These are phyloP conservation scores for Cryptococcus neoformans DNA, from an alignment of 1,284 basidiomycete genomes.

Conservation along the genomic window DNA sequence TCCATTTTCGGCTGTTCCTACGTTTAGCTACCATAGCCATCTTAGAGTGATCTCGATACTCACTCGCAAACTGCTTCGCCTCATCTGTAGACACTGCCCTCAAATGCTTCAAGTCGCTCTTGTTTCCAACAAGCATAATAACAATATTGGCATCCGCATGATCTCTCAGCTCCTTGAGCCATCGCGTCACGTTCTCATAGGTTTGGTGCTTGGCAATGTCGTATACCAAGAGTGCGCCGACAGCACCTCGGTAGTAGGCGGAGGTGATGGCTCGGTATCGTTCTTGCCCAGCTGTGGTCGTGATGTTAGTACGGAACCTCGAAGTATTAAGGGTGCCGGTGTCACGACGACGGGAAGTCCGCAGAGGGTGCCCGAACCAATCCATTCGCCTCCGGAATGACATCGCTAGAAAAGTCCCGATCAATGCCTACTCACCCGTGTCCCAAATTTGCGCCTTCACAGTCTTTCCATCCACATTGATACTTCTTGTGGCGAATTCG, in stretches of 20 bases:
- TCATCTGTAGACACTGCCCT: conserved; percentile 93
- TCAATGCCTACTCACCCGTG: conserved; percentile 63
- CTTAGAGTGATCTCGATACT: conserved; percentile 43
- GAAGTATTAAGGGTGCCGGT: background rate
- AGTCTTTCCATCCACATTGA: conserved; percentile 93
- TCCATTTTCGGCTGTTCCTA: conserved; percentile 64
- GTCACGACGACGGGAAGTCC: background rate
- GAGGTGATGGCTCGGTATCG: conserved; percentile 99
- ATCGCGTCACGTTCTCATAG: conserved; percentile 92
- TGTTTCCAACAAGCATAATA: conserved; percentile 93
- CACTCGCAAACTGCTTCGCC: conserved; percentile 78
- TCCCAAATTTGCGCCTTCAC: conserved; percentile 99
- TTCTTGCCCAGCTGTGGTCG: conserved; percentile 81
- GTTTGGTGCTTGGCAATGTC: conserved; percentile 95
- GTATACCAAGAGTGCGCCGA: conserved; percentile 87
- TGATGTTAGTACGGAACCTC: background rate
- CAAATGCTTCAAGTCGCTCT: conserved; percentile 97
- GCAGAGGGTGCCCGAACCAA: background rate
- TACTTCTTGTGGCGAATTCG: conserved; percentile 96
- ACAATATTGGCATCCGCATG: conserved; percentile 92
- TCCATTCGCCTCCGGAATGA: background rate
- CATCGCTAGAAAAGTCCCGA: background rate
- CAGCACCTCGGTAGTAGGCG: conserved; percentile 97
- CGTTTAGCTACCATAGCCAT: background rate
- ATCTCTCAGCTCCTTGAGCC: conserved; percentile 97